Conservation (phyloP, 441 rosid genomes). For the Cnidoscolus chayamansa region DNA sequence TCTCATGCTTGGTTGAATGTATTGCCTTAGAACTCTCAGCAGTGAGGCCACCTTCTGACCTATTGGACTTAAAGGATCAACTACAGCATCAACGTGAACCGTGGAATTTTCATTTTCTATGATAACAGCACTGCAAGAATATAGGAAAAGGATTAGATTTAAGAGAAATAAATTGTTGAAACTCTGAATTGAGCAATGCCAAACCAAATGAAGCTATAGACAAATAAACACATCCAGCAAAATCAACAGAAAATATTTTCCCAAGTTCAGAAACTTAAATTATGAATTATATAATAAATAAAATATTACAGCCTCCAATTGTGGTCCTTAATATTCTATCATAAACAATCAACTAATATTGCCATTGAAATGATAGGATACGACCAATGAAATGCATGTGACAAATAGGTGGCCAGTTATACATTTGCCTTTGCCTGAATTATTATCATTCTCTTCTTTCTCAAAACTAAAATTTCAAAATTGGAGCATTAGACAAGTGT, state of each 20-base stretch:
- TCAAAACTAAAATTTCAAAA: neutral
- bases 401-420: neutral
- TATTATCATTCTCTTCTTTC: neutral
- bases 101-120: conserved; percentile 67
- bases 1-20: conserved; percentile 90
- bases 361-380: neutral
- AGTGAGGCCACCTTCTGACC: conserved; percentile 93
- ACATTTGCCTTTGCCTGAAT: neutral
- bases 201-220: conserved; percentile 4
- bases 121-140: conserved; percentile 72
- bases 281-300: neutral
- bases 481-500: neutral
- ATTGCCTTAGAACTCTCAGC: conserved; percentile 72
- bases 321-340: neutral
- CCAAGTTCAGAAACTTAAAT: neutral
- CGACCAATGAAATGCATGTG: neutral
- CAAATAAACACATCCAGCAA: neutral
- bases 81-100: conserved; percentile 89
- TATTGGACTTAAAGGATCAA: conserved; percentile 88
- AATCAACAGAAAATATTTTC: neutral
- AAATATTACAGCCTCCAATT: neutral
- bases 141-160: conserved; percentile 11
- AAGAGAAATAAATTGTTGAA: neutral
- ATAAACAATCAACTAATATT: neutral
- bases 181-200: conserved; percentile 1